Evolutionary conservation across 2,329 filamentous ascomycete species (phyloP).

Genomic region (Trichoderma sp.): DNA sequence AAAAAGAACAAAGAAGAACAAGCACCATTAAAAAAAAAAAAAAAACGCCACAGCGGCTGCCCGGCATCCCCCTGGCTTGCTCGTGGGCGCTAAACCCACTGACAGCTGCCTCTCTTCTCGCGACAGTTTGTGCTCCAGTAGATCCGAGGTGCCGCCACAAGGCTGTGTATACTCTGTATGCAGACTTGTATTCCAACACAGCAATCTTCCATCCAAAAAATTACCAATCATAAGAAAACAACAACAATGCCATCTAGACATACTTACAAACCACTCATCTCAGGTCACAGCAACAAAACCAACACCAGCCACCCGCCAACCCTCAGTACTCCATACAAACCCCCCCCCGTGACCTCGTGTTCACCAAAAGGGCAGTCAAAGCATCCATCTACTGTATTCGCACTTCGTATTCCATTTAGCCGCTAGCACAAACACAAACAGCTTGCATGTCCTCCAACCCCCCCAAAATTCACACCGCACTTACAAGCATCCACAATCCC

Average conservation of each 20-base stretch:
- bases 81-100: neutral
- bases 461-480: no score
- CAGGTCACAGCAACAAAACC: neutral
- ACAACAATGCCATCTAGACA: neutral
- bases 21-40: neutral
- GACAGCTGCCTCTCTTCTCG: neutral
- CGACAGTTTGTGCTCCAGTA: neutral
- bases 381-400: no score
- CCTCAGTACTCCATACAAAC: neutral
- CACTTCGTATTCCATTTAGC: slow-evolving; percentile 13
- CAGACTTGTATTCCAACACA: neutral
- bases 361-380: neutral
- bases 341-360: slow-evolving; percentile 12
- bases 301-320: neutral
- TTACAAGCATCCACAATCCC: no score
- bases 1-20: neutral
- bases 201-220: neutral
- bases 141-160: neutral
- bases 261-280: neutral
- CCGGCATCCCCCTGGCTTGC: slow-evolving; percentile 2
- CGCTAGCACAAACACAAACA: neutral
- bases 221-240: neutral
- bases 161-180: no score
- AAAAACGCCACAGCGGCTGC: slow-evolving; percentile 4
- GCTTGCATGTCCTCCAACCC: no score